Conservation (phyloP, 345 rosid species). For the Cardamine resedifolia region DNA sequence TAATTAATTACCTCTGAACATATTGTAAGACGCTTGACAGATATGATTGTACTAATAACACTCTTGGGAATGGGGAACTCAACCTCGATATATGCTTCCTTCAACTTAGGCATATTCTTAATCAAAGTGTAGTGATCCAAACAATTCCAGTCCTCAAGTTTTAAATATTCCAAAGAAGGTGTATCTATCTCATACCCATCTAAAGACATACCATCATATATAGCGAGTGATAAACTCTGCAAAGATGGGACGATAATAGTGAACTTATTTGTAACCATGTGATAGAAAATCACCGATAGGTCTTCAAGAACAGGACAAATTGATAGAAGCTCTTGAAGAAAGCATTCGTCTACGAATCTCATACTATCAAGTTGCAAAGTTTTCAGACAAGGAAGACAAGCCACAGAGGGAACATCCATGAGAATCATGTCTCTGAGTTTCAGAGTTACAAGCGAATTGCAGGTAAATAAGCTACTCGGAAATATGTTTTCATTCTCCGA, state of each 20-base stretch:
- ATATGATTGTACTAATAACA: neutral
- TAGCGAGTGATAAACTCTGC: neutral
- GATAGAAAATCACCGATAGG: no score
- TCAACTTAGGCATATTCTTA: conserved; percentile 2
- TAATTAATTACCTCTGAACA: neutral
- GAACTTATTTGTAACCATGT: no score
- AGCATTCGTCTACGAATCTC: neutral
- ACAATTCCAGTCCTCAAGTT: neutral
- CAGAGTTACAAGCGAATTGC: neutral
- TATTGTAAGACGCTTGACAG: conserved; percentile 8
- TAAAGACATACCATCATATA: rapidly evolving
- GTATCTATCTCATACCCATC: neutral
- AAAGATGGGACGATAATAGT: neutral
- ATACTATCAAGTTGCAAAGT: neutral
- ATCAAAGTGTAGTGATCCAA: neutral
- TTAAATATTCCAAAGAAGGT: neutral
- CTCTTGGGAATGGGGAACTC: rapidly evolving
- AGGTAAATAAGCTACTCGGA: neutral
- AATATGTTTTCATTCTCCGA: neutral
- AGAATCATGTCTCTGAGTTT: neutral
- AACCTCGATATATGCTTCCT: neutral
- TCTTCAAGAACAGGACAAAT: conserved; percentile 5
- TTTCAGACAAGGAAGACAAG: conserved; percentile 10
- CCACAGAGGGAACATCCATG: neutral
- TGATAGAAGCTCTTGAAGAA: neutral